Evolutionary conservation across 306 rosid genomes (phyloP), one percentile per base, ranked within the genome.

Genomic region (Potentilla sterilis): DNA sequence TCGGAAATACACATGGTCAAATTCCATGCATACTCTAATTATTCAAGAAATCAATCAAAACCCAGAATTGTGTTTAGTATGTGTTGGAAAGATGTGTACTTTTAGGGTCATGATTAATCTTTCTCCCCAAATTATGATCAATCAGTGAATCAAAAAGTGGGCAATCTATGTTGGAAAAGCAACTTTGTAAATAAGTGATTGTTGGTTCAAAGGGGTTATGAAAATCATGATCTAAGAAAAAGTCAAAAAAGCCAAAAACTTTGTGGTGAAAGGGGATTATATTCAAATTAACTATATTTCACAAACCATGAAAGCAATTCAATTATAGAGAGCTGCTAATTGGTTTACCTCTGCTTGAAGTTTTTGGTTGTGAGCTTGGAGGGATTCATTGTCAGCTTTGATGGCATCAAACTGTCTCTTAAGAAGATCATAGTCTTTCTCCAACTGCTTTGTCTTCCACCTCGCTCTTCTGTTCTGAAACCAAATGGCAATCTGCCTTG

Each of bases 401-500:
- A 92, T 67, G 46, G 92, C 84, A 47, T 92, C 98, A 75, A 82
- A 93, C 79, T 93, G 97, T 68, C 93, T 81, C 75, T 88, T 93
- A 16, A 93, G 98, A 42, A 89, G 58, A 83, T 93, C 97, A 74
- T 90, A 91, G 78, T 93, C 98, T 85, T 91, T 93, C 88, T 93
- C 98, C 73, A 93, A 73, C 78, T 93, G 98, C 85, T 93, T 93
- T 10, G 97, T 93, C 87, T 93, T 93, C 98, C 98, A 93, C 81
- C 98, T 91, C 1, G 98, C 98, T 64, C 98, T 91, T 37, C 98
- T 88, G 80, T 93, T 93, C 69, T 93, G 98, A 72, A 93, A 93
- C 98, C 98, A 93, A 58, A 93, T 93, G 10, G 98, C 97, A 75
- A 93, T 86, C 73, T 93, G 98, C 65, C 98, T 89, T 1, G 98